phyloP scores from a whole-genome alignment of 805 yeast species.

The Blastobotrys peoriensis region DNA sequence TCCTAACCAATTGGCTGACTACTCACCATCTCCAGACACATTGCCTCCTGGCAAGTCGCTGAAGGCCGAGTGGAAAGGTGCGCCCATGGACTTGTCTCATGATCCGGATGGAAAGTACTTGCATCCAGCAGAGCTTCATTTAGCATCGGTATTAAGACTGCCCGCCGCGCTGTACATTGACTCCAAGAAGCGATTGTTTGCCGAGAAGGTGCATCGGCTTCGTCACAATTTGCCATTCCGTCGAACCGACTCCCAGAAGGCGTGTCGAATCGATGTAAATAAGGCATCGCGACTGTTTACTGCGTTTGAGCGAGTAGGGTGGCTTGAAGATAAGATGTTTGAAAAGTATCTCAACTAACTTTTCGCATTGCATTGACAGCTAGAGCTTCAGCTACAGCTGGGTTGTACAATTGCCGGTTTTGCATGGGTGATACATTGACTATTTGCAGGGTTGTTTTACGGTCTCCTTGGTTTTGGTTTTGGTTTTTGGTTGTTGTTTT shows the following conservation, averaged over 20 bases:
- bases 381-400: background rate
- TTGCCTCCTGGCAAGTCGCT: constrained; percentile 67
- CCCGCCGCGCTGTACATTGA: constrained; percentile 78
- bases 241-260: constrained; percentile 97
- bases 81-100: constrained; percentile 79
- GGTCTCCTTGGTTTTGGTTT: background rate
- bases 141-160: constrained; percentile 84
- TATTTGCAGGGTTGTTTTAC: background rate
- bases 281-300: constrained; percentile 89
- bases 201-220: constrained; percentile 77
- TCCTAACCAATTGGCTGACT: constrained; percentile 55
- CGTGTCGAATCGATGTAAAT: constrained; percentile 94
- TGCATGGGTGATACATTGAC: too few relatives aligned
- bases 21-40: constrained; percentile 61
- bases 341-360: constrained; percentile 34
- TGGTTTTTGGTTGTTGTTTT: constrained; percentile 2
- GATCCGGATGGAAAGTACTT: constrained; percentile 70
- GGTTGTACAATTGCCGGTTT: constrained; percentile 1
- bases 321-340: constrained; percentile 78
- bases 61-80: constrained; percentile 96
- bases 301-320: constrained; percentile 85
- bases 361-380: constrained; percentile 2
- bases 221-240: constrained; percentile 72
- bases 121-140: constrained; percentile 84
- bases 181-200: constrained; percentile 76